Percentiles rank a stretch among this genome's conserved stretches.
Evolutionary conservation across 495 filamentous ascomycete genomes (phyloP).

Genomic region (Penicillium coprophilum): DNA sequence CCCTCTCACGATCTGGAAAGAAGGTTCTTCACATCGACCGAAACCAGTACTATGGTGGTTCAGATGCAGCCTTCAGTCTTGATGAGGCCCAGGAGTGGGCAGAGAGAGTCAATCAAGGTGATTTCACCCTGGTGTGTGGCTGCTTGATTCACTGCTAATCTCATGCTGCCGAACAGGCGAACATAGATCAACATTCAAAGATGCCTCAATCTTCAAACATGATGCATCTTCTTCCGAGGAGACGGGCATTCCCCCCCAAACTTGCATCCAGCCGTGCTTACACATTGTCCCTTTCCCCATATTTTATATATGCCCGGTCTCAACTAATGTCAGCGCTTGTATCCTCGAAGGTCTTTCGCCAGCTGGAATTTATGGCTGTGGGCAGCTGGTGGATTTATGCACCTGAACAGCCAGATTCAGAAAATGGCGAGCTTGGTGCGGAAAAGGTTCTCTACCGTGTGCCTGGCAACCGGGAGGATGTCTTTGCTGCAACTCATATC

Average conservation of each 20-base stretch:
- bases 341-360: conserved; percentile 80
- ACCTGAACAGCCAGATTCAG: conserved; percentile 14
- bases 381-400: conserved; percentile 87
- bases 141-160: conserved; percentile 23
- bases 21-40: conserved; percentile 87
- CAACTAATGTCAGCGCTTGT: conserved; percentile 73
- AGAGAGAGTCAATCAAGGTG: conserved; percentile 49
- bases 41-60: conserved; percentile 83
- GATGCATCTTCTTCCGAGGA: conserved; percentile 13
- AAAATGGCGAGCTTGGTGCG: conserved; percentile 10
- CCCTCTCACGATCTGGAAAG: conserved; percentile 87
- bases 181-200: conserved; percentile 36
- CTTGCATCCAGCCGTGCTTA: conserved; percentile 73
- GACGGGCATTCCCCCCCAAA: conserved; percentile 21
- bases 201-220: conserved; percentile 36
- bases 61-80: conserved; percentile 83
- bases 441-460: conserved; percentile 55
- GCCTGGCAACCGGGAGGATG: conserved; percentile 82
- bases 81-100: conserved; percentile 80
- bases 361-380: conserved; percentile 91
- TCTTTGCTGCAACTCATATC: conserved; percentile 72
- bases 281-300: conserved; percentile 78
- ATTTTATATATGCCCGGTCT: conserved; percentile 82
- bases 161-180: conserved; percentile 32
- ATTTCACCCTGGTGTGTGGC: conserved; percentile 9